A percentile compares a stretch with the other conserved stretches of the same genome.
phyloP scores from a whole-genome alignment of 805 yeast species.

The Barnettozyma salicaria region DNA sequence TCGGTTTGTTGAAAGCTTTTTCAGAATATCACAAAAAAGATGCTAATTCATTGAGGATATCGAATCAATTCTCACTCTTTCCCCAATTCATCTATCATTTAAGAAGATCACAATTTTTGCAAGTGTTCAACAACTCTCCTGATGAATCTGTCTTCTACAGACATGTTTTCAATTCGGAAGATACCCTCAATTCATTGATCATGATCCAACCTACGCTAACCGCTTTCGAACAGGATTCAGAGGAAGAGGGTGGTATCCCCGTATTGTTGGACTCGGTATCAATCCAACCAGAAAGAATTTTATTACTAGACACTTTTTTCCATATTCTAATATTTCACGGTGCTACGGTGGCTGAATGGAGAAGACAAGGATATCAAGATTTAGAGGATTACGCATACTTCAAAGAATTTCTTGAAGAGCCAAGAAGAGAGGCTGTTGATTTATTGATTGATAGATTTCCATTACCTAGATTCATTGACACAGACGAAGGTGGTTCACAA shows the following conservation, averaged over 20 bases:
- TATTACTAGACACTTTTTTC: conserved; percentile 62
- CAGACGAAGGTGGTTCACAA: conserved; percentile 73
- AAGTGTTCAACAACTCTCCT: conserved; percentile 64
- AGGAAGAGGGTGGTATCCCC: conserved; percentile 46
- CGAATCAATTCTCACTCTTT: conserved; percentile 44
- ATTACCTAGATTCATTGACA: conserved; percentile 64
- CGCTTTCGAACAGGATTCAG: conserved; percentile 38
- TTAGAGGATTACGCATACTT: conserved; percentile 54
- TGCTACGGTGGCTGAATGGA: conserved; percentile 60
- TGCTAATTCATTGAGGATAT: conserved; percentile 43
- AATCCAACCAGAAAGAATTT: conserved; percentile 48
- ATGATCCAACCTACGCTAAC: conserved; percentile 70
- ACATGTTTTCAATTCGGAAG: conserved; percentile 57
- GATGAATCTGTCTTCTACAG: conserved; percentile 65
- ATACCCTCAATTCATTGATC: conserved; percentile 50
- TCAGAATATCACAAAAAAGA: conserved; percentile 43
- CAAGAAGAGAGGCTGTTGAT: conserved; percentile 60
- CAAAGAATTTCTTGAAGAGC: conserved; percentile 52
- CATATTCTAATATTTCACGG: conserved; percentile 65
- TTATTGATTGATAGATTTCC: conserved; percentile 63
- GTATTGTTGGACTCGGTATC: conserved; percentile 61
- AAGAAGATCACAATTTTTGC: conserved; percentile 59
- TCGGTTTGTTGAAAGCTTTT: conserved; percentile 42
- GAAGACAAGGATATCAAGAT: conserved; percentile 57
- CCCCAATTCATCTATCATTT: conserved; percentile 67